phyloP scores from a whole-genome alignment of 148 eudicot species.

The Rheum nobile region DNA sequence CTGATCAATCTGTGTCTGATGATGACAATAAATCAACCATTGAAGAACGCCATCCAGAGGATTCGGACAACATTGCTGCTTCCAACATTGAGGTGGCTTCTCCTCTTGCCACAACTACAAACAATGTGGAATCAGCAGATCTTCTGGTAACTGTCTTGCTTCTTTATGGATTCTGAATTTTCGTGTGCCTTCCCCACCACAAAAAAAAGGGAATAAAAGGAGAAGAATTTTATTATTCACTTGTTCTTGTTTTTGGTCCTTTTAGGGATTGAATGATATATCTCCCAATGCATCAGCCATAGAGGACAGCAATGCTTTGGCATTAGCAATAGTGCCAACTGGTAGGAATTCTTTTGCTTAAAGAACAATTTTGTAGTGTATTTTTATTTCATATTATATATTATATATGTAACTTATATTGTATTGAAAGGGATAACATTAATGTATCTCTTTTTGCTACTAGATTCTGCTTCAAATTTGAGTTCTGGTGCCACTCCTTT shows the following conservation, averaged over 20 bases:
- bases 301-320: slow-evolving; percentile 92
- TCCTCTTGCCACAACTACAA: slow-evolving; percentile 31
- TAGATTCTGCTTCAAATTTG: slow-evolving; percentile 35
- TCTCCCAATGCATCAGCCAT: slow-evolving; percentile 49
- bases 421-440: background rate
- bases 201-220: background rate
- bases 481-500: slow-evolving; percentile 27
- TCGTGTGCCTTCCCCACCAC: background rate
- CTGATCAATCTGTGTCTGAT: slow-evolving; percentile 35
- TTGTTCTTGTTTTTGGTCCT: background rate
- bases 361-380: background rate
- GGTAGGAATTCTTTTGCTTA: slow-evolving; percentile 24
- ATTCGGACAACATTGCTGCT: slow-evolving; percentile 25
- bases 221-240: background rate
- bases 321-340: slow-evolving; percentile 77
- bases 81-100: slow-evolving; percentile 22
- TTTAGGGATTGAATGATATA: slow-evolving; percentile 57
- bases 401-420: background rate
- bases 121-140: slow-evolving; percentile 58
- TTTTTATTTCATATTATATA: background rate
- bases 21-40: slow-evolving; percentile 30
- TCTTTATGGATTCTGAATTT: background rate
- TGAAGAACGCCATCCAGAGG: slow-evolving; percentile 40
- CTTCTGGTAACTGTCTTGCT: slow-evolving; percentile 40
- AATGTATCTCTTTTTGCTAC: background rate